These are phyloP conservation scores for Ustilago tritici DNA, from an alignment of 1,284 basidiomycete species.

Conservation along the genomic window DNA sequence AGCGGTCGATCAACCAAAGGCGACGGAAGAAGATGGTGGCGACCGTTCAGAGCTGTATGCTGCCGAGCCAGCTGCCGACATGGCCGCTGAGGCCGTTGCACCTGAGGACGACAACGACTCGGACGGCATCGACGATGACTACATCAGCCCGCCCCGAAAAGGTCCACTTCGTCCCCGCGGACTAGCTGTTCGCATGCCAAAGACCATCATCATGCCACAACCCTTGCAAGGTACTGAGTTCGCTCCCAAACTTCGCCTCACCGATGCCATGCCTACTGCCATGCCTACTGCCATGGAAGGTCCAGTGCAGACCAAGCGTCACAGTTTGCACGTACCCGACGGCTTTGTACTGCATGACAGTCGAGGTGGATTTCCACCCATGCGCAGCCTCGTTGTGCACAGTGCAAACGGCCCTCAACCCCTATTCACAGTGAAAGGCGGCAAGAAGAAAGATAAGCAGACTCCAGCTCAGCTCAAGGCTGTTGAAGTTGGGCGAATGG, in stretches of 20 bases:
- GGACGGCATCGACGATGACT: slow-evolving; percentile 58
- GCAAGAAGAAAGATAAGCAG: slow-evolving; percentile 48
- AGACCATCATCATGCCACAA: slow-evolving; percentile 56
- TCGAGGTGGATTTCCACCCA: slow-evolving; percentile 51
- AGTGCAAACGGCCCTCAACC: slow-evolving; percentile 55
- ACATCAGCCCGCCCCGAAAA: slow-evolving; percentile 53
- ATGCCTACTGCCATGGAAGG: not conserved
- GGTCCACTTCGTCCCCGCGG: slow-evolving; percentile 60
- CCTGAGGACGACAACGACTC: slow-evolving; percentile 4
- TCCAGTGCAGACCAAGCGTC: slow-evolving; percentile 22
- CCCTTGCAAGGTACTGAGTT: slow-evolving; percentile 55
- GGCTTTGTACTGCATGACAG: slow-evolving; percentile 61
- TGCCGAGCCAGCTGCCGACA: slow-evolving; percentile 28
- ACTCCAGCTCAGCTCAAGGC: slow-evolving; percentile 40
- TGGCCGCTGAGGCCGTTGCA: slow-evolving; percentile 3
- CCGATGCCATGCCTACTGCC: slow-evolving; percentile 2
- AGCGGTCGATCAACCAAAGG: slow-evolving; percentile 4
- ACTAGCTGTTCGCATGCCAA: slow-evolving; percentile 48
- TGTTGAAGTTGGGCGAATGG: slow-evolving; percentile 37
- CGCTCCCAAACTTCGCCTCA: slow-evolving; percentile 48
- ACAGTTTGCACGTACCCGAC: slow-evolving; percentile 59
- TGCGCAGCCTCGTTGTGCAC: slow-evolving; percentile 53
- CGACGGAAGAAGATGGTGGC: not conserved
- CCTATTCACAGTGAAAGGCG: slow-evolving; percentile 36
- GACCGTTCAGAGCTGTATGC: slow-evolving; percentile 33